Percentiles rank a stretch among this genome's conserved stretches.
Evolutionary conservation across 495 filamentous ascomycete species (phyloP).

Genomic region (Penicillium mononematosum): DNA sequence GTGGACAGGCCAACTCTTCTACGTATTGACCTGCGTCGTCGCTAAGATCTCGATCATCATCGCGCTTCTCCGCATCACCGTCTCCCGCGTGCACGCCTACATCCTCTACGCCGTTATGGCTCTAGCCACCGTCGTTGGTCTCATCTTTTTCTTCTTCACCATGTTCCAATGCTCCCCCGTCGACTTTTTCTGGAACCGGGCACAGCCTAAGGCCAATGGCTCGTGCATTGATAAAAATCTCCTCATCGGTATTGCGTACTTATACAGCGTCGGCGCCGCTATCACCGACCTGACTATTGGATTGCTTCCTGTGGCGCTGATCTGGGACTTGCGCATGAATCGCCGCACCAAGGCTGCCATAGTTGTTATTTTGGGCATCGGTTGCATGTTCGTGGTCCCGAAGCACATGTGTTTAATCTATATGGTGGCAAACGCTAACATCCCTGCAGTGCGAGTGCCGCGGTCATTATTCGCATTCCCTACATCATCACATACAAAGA

Average conservation of each 20-base stretch:
- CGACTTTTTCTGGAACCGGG: constrained; percentile 35
- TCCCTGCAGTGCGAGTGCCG: constrained; percentile 31
- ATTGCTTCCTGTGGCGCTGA: constrained; percentile 30
- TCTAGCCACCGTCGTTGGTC: constrained; percentile 22
- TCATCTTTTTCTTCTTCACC: constrained; percentile 36
- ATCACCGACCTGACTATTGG: constrained; percentile 41
- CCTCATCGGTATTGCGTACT: constrained; percentile 32
- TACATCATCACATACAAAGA: constrained; percentile 29
- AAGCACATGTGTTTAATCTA: constrained; percentile 2
- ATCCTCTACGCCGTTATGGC: constrained; percentile 34
- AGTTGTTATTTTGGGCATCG: constrained; percentile 31
- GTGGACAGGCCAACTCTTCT: constrained; percentile 37
- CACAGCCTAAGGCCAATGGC: constrained; percentile 15
- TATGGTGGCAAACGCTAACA: constrained; percentile 10
- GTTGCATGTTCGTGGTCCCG: constrained; percentile 32
- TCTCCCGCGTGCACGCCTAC: constrained; percentile 26
- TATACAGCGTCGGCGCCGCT: constrained; percentile 38
- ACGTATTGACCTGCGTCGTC: constrained; percentile 33
- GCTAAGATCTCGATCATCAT: constrained; percentile 41
- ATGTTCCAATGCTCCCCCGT: constrained; percentile 39
- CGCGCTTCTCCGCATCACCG: constrained; percentile 39
- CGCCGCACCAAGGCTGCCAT: constrained; percentile 30
- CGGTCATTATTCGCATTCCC: constrained; percentile 39
- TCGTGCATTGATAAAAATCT: constrained; percentile 27
- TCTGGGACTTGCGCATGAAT: constrained; percentile 34